Conservation (phyloP, 1,139 yeast species). For the Yamadazyma dendronema region DNA sequence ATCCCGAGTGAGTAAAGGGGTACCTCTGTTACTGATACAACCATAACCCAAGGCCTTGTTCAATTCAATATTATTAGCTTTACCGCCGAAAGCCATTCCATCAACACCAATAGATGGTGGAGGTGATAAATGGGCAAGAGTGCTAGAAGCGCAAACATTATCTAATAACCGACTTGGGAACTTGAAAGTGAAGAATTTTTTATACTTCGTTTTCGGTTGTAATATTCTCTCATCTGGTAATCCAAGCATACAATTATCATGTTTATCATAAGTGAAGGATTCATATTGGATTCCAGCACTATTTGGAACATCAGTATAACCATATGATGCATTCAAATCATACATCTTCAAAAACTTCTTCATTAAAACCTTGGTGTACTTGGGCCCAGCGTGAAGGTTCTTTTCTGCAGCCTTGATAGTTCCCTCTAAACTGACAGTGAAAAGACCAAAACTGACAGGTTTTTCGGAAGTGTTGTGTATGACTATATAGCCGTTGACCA, state of each 20-base stretch:
- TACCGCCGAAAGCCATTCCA: slow-evolving; percentile 35
- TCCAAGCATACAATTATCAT: slow-evolving; percentile 53
- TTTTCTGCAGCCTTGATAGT: slow-evolving; percentile 38
- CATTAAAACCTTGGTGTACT: slow-evolving; percentile 32
- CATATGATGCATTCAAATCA: slow-evolving; percentile 47
- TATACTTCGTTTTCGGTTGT: slow-evolving; percentile 50
- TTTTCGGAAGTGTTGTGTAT: slow-evolving; percentile 38
- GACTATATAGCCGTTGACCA: slow-evolving; percentile 37
- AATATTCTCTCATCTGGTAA: slow-evolving; percentile 51
- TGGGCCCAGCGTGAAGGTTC: slow-evolving; percentile 14
- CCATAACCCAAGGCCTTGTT: slow-evolving; percentile 49
- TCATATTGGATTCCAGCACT: slow-evolving; percentile 52
- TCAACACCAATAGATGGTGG: slow-evolving; percentile 71
- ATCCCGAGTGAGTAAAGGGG: slow-evolving; percentile 44
- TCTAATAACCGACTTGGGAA: slow-evolving; percentile 61
- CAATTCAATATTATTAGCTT: slow-evolving; percentile 34
- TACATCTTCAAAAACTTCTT: slow-evolving; percentile 49
- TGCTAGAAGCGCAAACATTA: slow-evolving; percentile 52
- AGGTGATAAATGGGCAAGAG: slow-evolving; percentile 51
- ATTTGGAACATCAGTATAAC: slow-evolving; percentile 42
- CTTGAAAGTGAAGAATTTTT: slow-evolving; percentile 63
- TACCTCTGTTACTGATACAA: slow-evolving; percentile 37
- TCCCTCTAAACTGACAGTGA: slow-evolving; percentile 48
- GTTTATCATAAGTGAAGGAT: slow-evolving; percentile 38
- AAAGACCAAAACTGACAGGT: slow-evolving; percentile 44